These are phyloP conservation scores for Fusarium oxysporum DNA, from an alignment of 2,329 filamentous ascomycete genomes.

Conservation along the genomic window DNA sequence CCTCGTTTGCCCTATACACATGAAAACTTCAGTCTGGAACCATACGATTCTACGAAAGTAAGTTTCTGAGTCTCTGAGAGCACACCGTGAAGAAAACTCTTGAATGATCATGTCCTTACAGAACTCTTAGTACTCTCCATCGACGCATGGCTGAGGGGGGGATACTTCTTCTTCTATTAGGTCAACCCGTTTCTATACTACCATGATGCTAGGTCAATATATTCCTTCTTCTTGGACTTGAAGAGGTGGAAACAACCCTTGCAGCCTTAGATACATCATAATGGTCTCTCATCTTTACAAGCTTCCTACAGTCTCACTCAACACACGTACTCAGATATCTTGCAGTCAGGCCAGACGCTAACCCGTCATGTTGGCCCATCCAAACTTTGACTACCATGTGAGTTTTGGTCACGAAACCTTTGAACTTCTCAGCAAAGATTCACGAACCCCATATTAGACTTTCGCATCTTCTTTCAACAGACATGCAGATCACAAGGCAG, in stretches of 20 bases:
- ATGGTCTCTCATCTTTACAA: background rate
- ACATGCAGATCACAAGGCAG: background rate
- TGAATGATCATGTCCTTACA: background rate
- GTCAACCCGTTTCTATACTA: too few species aligned
- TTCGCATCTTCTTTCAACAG: background rate
- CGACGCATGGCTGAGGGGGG: too few species aligned
- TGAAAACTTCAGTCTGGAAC: background rate
- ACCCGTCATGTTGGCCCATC: background rate
- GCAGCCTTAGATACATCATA: background rate
- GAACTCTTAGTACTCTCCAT: background rate
- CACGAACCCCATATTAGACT: background rate
- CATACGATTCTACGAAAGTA: background rate
- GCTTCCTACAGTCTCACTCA: background rate
- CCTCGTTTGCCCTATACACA: background rate
- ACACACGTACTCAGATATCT: background rate
- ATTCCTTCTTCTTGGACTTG: background rate
- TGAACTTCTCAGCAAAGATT: background rate
- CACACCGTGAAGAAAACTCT: background rate
- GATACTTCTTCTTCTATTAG: background rate
- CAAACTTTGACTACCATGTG: fast-evolving
- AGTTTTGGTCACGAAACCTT: too few species aligned
- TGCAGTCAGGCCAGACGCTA: background rate
- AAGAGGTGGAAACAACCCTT: background rate
- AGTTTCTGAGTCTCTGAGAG: background rate
- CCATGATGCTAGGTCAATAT: background rate